A percentile compares a stretch with the other conserved stretches of the same genome.
Evolutionary conservation across 2,329 filamentous ascomycete species (phyloP).

Genomic region (Paracorniculantispora psalliotae): DNA sequence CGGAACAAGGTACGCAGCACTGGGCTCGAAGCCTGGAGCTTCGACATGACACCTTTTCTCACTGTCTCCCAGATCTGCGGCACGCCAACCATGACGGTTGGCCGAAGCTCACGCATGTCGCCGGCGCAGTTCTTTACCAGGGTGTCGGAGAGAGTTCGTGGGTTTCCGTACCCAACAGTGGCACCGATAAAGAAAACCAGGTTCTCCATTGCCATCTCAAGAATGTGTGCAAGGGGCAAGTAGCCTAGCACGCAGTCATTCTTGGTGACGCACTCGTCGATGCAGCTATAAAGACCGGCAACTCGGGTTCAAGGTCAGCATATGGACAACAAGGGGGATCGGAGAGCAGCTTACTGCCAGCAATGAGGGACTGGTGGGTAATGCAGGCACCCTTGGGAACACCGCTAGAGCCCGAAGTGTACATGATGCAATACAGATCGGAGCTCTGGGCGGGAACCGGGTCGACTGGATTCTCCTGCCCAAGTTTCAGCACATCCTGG

Average conservation of each 20-base stretch:
- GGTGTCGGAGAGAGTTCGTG: conserved; percentile 78
- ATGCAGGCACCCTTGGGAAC: conserved; percentile 84
- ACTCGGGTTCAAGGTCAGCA: conserved; percentile 39
- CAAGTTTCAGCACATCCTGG: conserved; percentile 51
- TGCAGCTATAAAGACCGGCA: conserved; percentile 72
- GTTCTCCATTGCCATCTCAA: conserved; percentile 96
- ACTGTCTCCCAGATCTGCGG: conserved; percentile 97
- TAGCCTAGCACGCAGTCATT: conserved; percentile 82
- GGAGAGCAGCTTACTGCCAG: conserved; percentile 55
- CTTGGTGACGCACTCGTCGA: conserved; percentile 72
- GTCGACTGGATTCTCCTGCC: conserved; percentile 64
- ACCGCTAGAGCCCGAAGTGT: conserved; percentile 86
- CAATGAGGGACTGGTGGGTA: conserved; percentile 73
- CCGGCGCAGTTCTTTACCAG: conserved; percentile 87
- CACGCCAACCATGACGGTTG: conserved; percentile 88
- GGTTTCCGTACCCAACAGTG: conserved; percentile 88
- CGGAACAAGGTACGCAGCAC: conserved; percentile 75
- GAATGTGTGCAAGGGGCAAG: conserved; percentile 89
- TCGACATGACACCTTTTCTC: conserved; percentile 84
- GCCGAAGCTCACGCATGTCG: conserved; percentile 87
- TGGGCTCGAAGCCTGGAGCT: conserved; percentile 66
- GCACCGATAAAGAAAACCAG: conserved; percentile 83
- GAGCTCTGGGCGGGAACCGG: conserved; percentile 66
- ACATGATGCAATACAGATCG: conserved; percentile 80
- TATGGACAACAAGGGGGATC: neutral